Conservation (phyloP, 2,329 filamentous ascomycete genomes). For the Aspergillus pseudoviridinutans region DNA sequence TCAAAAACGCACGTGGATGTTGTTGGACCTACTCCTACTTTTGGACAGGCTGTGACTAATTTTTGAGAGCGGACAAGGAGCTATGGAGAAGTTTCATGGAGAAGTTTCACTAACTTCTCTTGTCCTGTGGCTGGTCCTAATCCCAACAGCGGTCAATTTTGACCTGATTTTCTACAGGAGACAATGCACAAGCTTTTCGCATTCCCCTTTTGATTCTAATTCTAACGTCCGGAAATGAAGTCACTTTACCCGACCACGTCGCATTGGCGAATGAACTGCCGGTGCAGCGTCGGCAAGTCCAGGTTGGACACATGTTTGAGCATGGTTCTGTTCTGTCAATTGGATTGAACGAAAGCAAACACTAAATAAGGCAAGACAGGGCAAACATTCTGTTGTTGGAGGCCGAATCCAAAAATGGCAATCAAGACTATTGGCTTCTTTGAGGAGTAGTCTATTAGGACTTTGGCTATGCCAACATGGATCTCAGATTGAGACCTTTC, state of each 20-base stretch:
- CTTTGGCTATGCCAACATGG: background rate
- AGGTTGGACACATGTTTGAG: background rate
- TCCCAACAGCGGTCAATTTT: conserved; percentile 10
- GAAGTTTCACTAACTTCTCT: conserved; percentile 9
- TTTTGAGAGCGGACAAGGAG: background rate
- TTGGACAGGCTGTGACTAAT: conserved; percentile 1
- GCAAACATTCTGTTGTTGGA: background rate
- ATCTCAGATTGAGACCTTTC: conserved; percentile 6
- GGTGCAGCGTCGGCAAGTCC: background rate
- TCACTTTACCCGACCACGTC: background rate
- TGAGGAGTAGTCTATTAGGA: background rate
- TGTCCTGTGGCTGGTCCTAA: conserved; percentile 17
- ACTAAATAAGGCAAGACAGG: background rate
- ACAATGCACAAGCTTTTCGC: background rate
- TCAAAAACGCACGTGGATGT: background rate
- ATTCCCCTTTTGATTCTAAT: background rate
- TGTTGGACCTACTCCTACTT: background rate
- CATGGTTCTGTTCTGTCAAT: background rate
- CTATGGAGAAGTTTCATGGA: conserved; percentile 7
- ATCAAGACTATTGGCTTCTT: background rate
- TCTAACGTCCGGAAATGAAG: background rate
- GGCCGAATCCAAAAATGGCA: background rate
- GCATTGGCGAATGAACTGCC: background rate
- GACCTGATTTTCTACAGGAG: conserved; percentile 8
- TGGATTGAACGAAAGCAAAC: background rate